Evolutionary conservation across 2,329 filamentous ascomycete species (phyloP).

Genomic region (Fusarium nanum): DNA sequence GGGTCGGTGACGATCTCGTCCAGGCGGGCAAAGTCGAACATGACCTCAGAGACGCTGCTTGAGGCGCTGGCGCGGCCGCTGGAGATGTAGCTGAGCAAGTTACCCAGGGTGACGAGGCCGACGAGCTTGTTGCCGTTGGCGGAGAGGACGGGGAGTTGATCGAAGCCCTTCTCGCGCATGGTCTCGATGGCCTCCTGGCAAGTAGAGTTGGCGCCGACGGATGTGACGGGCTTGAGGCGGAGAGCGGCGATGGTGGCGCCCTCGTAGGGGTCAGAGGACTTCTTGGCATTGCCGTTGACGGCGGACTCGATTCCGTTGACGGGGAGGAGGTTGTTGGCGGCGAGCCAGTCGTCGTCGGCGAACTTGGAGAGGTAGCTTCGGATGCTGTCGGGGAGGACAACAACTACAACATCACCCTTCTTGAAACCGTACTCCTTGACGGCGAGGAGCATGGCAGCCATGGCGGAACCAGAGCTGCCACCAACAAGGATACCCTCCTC

Average conservation of each 20-base stretch:
- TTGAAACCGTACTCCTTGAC: conserved; percentile 80
- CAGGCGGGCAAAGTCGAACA: conserved; percentile 94
- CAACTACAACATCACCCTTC: conserved; percentile 89
- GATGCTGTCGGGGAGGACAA: conserved; percentile 94
- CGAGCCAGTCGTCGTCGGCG: conserved; percentile 98
- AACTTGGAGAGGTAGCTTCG: conserved; percentile 98
- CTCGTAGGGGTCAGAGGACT: conserved; percentile 74
- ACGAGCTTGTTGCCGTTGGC: conserved; percentile 78
- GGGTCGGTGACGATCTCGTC: conserved; percentile 93
- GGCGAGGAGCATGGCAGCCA: conserved; percentile 82
- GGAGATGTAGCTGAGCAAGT: conserved; percentile 90
- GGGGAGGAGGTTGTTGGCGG: conserved; percentile 92
- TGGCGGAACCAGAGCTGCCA: conserved; percentile 91
- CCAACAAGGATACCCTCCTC: conserved; percentile 96
- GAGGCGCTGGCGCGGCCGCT: conserved; percentile 80
- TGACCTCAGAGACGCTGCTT: conserved; percentile 84
- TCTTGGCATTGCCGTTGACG: conserved; percentile 52
- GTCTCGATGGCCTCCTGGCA: conserved; percentile 94
- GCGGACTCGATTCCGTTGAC: conserved; percentile 62
- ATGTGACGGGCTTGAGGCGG: conserved; percentile 92
- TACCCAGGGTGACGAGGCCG: conserved; percentile 93
- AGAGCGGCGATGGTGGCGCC: conserved; percentile 84
- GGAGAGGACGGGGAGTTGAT: conserved; percentile 91
- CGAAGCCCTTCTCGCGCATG: conserved; percentile 98
- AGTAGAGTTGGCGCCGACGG: conserved; percentile 74